These are phyloP conservation scores for Diutina siamensis DNA, from an alignment of 1,139 yeast genomes.

Conservation along the genomic window DNA sequence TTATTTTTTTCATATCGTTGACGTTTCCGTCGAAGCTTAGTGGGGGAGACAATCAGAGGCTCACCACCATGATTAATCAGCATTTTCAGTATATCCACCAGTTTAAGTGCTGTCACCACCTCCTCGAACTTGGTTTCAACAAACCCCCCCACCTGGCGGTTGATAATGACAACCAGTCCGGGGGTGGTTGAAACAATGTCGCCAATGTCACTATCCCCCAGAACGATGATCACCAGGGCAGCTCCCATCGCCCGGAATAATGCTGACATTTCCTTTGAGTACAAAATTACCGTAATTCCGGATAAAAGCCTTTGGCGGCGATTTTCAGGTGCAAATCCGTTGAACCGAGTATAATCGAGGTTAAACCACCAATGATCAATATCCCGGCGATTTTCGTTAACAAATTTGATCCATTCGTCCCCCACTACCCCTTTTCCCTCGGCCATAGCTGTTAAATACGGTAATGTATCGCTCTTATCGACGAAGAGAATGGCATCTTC, in stretches of 20 bases:
- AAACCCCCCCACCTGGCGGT: background rate
- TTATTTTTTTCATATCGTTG: background rate
- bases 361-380: background rate
- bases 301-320: background rate
- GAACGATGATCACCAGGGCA: background rate
- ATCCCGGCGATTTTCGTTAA: background rate
- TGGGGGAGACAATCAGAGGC: too few species aligned
- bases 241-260: background rate
- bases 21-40: background rate
- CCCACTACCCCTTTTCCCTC: background rate
- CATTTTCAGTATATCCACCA: background rate
- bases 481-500: background rate
- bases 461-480: background rate
- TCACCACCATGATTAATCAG: too few species aligned
- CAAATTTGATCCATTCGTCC: background rate
- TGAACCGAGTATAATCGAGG: background rate
- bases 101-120: background rate
- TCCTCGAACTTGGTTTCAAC: background rate
- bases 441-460: background rate
- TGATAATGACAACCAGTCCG: background rate
- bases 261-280: background rate
- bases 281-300: background rate
- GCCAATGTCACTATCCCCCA: background rate
- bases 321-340: background rate
- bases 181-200: background rate